Base-by-base conservation (phyloP, 306 rosid genomes). In the Cucurbita ficifolia region DNA sequence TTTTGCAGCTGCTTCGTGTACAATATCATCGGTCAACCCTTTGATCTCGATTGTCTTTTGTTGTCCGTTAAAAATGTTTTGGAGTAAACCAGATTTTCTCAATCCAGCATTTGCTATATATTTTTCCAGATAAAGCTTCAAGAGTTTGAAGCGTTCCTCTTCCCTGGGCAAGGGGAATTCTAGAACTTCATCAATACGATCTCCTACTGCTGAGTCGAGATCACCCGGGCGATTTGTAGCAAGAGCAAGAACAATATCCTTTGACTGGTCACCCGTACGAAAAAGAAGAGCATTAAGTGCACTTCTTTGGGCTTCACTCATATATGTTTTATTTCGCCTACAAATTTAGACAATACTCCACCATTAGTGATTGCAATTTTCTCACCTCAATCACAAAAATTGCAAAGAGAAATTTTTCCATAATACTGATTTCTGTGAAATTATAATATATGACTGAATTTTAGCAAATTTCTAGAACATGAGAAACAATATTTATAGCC, bases 301-400 rank as follows among this genome's bases (percentile, higher is more conserved):
- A 82, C 99, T 95, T 87, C 99, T 89, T 85, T 95, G 99, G 33
- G 99, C 99, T 85, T 95, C 97, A 85, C 97, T 89, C 99, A 91
- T 95, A 42, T 91, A 95, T 78, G 96, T 91, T 88, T 95, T 91
- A 84, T 95, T 95, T 70, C 96, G 84, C 89, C 99, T 95, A 82
- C 75, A 85, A 86, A 62, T 77, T 82, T 76, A 74, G 73, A 71
- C 48, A 80, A 56, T 52, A 70, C 10, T 61, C 78, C 33, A 61
- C 21, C 29, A 35, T 43, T 35, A 48, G 24, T 22, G 33, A 46
- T 57, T 8, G 42, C 62, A 24, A 1, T 8, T 74, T 38, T 53
- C 51, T 53, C 43, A 36, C 33, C 21, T 70, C 75, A 49, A 24
- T 24, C 24, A 53, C n/a, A 54, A 19, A 68, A 6, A 13, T 55